These are phyloP conservation scores for Bruguiera hainesii DNA, from an alignment of 441 rosid species.

Conservation along the genomic window DNA sequence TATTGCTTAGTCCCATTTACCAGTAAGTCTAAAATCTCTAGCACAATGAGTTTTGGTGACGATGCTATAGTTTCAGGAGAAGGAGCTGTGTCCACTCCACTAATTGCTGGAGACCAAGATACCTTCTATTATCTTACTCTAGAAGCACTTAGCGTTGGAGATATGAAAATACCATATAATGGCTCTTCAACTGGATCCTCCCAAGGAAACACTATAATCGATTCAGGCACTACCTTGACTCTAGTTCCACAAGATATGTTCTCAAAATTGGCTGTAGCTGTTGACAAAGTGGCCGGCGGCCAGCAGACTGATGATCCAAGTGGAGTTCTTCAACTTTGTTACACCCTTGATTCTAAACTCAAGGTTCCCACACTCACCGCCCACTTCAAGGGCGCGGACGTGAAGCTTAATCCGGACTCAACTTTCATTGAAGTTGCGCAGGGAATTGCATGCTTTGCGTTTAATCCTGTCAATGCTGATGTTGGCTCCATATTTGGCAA, in stretches of 20 bases:
- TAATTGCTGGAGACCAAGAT: background rate
- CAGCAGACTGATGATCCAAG: background rate
- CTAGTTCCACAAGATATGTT: slow-evolving; percentile 13
- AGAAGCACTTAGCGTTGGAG: slow-evolving; percentile 22
- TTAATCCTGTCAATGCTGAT: background rate
- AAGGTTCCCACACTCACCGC: slow-evolving; percentile 11
- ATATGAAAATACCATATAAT: background rate
- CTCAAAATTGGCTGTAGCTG: slow-evolving; percentile 1
- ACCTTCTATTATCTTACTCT: slow-evolving; percentile 19
- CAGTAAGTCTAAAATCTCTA: slow-evolving; percentile 20
- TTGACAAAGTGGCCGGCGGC: background rate
- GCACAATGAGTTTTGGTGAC: slow-evolving; percentile 50
- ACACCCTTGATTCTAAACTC: background rate
- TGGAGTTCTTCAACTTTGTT: background rate
- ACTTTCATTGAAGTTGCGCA: slow-evolving; percentile 8
- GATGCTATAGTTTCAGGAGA: slow-evolving; percentile 24
- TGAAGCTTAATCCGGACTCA: background rate
- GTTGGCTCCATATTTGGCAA: slow-evolving; percentile 16
- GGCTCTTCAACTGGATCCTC: background rate
- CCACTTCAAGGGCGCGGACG: slow-evolving; percentile 23
- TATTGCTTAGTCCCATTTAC: slow-evolving; percentile 45
- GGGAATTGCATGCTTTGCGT: slow-evolving; percentile 10
- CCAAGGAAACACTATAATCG: slow-evolving; percentile 27
- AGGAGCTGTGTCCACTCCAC: slow-evolving; percentile 18
- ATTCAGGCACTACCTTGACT: slow-evolving; percentile 29